Base-by-base conservation (phyloP, 129 eudicot species). In the Artemisia tridentata region DNA sequence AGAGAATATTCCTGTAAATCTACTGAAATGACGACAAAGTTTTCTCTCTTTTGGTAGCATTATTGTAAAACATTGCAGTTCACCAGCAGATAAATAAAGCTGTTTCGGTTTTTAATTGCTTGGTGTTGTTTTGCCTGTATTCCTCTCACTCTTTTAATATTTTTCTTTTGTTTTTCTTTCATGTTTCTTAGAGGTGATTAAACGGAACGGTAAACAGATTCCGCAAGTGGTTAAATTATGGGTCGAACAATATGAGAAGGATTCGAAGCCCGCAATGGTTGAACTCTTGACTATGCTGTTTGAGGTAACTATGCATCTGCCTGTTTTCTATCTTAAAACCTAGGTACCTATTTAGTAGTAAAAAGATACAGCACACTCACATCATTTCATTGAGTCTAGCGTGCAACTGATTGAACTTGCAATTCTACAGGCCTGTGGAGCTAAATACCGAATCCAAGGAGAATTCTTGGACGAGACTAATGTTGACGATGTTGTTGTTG, bases 401-500 rank as follows among this genome's bases (percentile, higher is more conserved):
- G 13, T 59, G 62, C 27, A 55, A 68, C 56, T 80, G 70, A 73
- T 41, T 61, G 27, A 69, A 25, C 54, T 71, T 62, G 68, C 63
- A 43, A 55, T 43, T 65, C 38, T 78, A 72, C 84, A 92, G 96
- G 86, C 95, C 48, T 92, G 96, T 68, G 98, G 98, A 70, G 96
- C 90, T 27, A 92, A 82, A 78, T 89, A 83, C 79, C 76, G 69
- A 45, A 84, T 87, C 43, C 80, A 69, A 73, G 95, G 83, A 76
- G 96, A 92, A 54, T 74, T 78, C n/a, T 72, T 92, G 64, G 95
- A 92, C 46, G 95, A 89, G 72, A 85, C 90, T 29, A 89, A 83
- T 75, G 98, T 92, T 64, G 98, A 92, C 57, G 95, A 92, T 68
- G 95, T 92, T 55, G 98, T 92, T 31, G 95, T 92, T 78, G 86